Evolutionary conservation across 768 basidiomycete species (phyloP).

Genomic region (Amylocystis lapponica): DNA sequence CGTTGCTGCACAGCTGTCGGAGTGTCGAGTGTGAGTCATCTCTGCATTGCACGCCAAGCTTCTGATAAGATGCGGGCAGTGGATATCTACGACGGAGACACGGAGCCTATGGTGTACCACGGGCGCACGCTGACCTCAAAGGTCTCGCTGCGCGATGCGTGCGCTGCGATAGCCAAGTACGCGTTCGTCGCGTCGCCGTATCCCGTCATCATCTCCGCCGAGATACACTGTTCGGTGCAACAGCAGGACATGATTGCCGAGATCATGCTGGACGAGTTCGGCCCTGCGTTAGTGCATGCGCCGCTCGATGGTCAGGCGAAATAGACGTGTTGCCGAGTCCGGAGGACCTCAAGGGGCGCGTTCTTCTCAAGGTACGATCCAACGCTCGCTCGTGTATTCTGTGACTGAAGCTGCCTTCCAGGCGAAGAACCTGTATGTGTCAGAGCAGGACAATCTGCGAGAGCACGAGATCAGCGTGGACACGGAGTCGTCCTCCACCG

Average conservation of each 20-base stretch:
- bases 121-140: constrained; percentile 85
- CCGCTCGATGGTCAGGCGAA: constrained; percentile 42
- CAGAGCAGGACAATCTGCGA: constrained; percentile 29
- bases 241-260: constrained; percentile 77
- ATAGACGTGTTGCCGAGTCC: constrained; percentile 75
- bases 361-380: constrained; percentile 73
- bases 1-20: constrained; percentile 83
- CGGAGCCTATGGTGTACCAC: constrained; percentile 82
- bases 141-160: constrained; percentile 74
- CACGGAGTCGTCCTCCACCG: constrained; percentile 37
- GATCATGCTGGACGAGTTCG: constrained; percentile 66
- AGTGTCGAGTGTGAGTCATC: constrained; percentile 78
- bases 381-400: not conserved
- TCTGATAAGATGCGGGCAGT: constrained; percentile 41
- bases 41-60: not conserved
- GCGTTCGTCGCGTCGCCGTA: constrained; percentile 89
- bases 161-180: constrained; percentile 80
- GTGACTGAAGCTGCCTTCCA: constrained; percentile 20
- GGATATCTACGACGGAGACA: constrained; percentile 87
- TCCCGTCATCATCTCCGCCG: constrained; percentile 89
- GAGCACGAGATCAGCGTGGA: constrained; percentile 31
- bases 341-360: constrained; percentile 66
- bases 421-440: constrained; percentile 74
- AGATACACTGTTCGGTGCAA: constrained; percentile 74
- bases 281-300: constrained; percentile 43